These are phyloP conservation scores for Serendipita sp. DNA, from an alignment of 768 basidiomycete genomes.

Conservation along the genomic window DNA sequence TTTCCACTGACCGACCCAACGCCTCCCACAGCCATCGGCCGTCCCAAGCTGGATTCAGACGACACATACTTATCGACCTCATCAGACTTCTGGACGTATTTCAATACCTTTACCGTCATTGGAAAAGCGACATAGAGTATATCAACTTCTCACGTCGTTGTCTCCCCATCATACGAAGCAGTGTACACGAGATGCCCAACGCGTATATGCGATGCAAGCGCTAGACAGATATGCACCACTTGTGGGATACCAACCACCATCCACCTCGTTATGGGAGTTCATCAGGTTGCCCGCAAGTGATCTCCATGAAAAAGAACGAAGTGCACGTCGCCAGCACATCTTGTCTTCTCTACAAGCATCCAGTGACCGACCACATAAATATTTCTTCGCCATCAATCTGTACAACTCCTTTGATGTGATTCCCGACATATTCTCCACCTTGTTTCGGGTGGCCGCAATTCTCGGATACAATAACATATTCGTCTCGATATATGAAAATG, in stretches of 20 bases:
- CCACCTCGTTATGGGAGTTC: slow-evolving; percentile 40
- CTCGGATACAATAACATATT: slow-evolving; percentile 96
- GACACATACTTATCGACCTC: not conserved
- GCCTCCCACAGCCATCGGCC: not conserved
- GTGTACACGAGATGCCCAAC: slow-evolving; percentile 74
- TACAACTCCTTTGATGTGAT: slow-evolving; percentile 99
- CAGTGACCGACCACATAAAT: slow-evolving; percentile 64
- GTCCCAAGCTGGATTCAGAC: not conserved
- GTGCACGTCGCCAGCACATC: slow-evolving; percentile 17
- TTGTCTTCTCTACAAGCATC: slow-evolving; percentile 14
- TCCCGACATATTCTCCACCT: slow-evolving; percentile 89
- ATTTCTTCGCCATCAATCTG: slow-evolving; percentile 97
- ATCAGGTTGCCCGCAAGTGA: slow-evolving; percentile 31
- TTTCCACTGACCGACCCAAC: not conserved
- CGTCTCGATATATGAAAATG: slow-evolving; percentile 98
- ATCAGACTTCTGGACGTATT: not conserved
- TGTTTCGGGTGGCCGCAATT: slow-evolving; percentile 83
- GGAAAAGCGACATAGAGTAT: slow-evolving; percentile 69
- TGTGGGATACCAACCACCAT: slow-evolving; percentile 54
- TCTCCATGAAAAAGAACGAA: slow-evolving; percentile 19
- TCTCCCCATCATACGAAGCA: slow-evolving; percentile 86
- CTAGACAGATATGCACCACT: slow-evolving; percentile 71
- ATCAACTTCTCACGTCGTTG: slow-evolving; percentile 73
- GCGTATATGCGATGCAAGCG: slow-evolving; percentile 71
- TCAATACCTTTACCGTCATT: slow-evolving; percentile 54